A percentile compares a stretch with the other conserved stretches of the same genome.
These are phyloP conservation scores for Oryza nivara DNA, from an alignment of 176 grass and related monocot genomes.

Conservation along the genomic window DNA sequence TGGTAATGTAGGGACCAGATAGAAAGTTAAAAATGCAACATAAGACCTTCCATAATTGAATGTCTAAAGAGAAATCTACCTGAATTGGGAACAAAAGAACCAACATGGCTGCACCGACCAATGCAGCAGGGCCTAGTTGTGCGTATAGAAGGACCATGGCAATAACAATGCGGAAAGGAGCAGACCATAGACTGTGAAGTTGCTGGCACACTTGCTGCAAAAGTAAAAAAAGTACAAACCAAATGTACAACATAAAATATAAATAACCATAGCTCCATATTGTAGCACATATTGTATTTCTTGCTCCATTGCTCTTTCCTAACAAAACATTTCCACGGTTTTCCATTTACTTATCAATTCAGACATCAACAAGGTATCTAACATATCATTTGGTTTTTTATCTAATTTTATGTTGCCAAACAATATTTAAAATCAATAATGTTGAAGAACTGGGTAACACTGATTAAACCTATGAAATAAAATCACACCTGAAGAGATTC, in stretches of 20 bases:
- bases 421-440: not conserved
- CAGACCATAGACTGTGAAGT: constrained; percentile 98
- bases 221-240: constrained; percentile 44
- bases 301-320: constrained; percentile 2
- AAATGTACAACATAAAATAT: constrained; percentile 25
- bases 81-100: constrained; percentile 92
- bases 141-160: constrained; percentile 78
- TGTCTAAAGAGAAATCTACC: constrained; percentile 56
- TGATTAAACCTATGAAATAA: constrained; percentile 27
- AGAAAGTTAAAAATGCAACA: constrained; percentile 20
- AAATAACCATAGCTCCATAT: constrained; percentile 16
- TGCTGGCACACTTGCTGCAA: constrained; percentile 96
- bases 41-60: constrained; percentile 19
- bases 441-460: not conserved
- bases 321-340: not conserved
- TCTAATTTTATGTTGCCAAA: not conserved
- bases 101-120: constrained; percentile 79
- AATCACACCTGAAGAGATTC: constrained; percentile 88
- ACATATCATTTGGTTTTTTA: not conserved
- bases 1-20: constrained; percentile 20
- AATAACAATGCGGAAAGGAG: constrained; percentile 96
- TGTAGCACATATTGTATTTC: constrained; percentile 3
- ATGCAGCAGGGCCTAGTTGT: constrained; percentile 81
- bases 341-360: not conserved
- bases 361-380: not conserved